Evolutionary conservation across 2,329 filamentous ascomycete species (phyloP), one percentile per base, ranked within the genome.

Genomic region (Trichoderma semiorbis): DNA sequence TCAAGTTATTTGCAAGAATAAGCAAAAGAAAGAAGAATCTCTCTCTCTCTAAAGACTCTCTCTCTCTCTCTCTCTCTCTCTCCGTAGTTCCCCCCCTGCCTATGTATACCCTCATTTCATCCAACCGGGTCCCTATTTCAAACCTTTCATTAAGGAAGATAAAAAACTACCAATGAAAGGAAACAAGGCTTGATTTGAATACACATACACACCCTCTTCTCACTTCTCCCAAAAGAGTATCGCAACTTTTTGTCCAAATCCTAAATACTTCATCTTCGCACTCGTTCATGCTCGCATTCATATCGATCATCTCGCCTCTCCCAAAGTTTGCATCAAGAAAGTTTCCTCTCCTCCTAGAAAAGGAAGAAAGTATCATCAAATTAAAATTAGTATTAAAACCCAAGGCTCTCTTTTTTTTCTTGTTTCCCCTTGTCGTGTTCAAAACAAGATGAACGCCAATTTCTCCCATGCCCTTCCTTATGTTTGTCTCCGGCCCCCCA

Each of bases 371-470:
- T n/a, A 3, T 61, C 26, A 36, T 63, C 30, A 36, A 63, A 70
- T 70, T 70, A 70, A 39, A 70, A 70, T 58, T 70, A 70, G 47
- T 70, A 70, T 70, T 64, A 64, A 55, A 36, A 14, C 18, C 58
- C 30, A 63, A 60, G 43, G 14, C 21, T 69, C 26, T 36, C 12
- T 57, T 55, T 43, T 32, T 57, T 63, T 43, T 18, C 16, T n/a
- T n/a, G 39, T n/a, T 43, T 43, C 39, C 39, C 36, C 8, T 30
- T 24, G 34, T 58, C 6, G 12, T 69, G 30, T 36, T 64, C 24
- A 69, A 39, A 30, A 53, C 47, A 69, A 21, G 34, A 21, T 16
- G n/a, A 57, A 67, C 50, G 64, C 64, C 64, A 3, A 24, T 68
- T 53, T 28, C 30, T 39, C 21, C 34, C 34, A 68, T 68, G 53